phyloP scores from a whole-genome alignment of 371 early-diverging fungal species.

The Homolaphlyctis polyrhiza region DNA sequence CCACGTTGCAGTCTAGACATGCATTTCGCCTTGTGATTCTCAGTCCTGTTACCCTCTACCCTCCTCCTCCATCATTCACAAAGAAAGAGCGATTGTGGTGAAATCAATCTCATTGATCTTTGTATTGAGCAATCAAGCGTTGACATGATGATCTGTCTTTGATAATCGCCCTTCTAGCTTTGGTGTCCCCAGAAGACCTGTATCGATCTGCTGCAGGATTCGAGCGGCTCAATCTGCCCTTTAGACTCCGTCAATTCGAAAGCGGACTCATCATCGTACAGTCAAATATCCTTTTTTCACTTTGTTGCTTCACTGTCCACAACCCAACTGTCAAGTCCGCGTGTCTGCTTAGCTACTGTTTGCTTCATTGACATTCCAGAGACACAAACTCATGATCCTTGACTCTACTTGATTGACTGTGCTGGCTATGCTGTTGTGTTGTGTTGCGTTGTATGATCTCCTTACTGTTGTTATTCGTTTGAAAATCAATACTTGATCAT shows the following conservation, averaged over 20 bases:
- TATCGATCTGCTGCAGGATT: conserved; percentile 67
- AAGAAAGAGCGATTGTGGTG: too few relatives aligned
- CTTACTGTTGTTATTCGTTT: neutral
- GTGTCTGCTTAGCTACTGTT: too few relatives aligned
- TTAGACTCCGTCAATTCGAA: conserved; percentile 66
- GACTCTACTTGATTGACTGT: too few relatives aligned
- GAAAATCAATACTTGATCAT: neutral
- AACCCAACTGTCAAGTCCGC: neutral
- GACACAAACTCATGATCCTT: too few relatives aligned
- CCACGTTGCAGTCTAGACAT: neutral
- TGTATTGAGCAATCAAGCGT: too few relatives aligned
- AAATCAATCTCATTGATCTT: too few relatives aligned
- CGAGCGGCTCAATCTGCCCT: conserved; percentile 59
- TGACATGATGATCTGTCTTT: neutral
- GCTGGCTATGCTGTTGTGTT: neutral
- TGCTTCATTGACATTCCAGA: too few relatives aligned
- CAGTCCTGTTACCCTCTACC: neutral
- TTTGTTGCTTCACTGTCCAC: neutral
- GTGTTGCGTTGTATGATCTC: neutral
- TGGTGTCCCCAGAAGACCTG: conserved; percentile 85
- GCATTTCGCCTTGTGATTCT: neutral
- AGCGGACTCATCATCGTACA: conserved; percentile 77
- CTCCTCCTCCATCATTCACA: neutral
- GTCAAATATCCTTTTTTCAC: conserved; percentile 21
- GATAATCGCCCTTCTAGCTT: conserved; percentile 33